Evolutionary conservation across 2,329 filamentous ascomycete genomes (phyloP).

Genomic region (Ophiosphaerella herpotricha): DNA sequence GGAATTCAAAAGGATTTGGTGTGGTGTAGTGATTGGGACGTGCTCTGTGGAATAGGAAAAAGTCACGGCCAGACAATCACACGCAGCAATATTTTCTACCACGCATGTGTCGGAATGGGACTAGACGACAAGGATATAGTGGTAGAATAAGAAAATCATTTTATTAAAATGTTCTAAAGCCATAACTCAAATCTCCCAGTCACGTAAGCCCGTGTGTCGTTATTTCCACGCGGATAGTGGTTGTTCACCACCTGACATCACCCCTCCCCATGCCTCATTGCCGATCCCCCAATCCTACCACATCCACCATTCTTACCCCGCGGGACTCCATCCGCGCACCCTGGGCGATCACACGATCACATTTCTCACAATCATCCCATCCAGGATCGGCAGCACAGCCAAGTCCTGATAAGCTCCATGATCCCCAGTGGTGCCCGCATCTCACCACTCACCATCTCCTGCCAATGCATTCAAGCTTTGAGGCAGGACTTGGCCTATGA

Average conservation of each 20-base stretch:
- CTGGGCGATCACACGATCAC: conserved; percentile 2
- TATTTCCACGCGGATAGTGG: no score
- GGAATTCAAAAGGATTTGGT: conserved; percentile 89
- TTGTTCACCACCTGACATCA: no score
- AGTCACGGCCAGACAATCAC: neutral
- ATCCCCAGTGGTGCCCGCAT: conserved; percentile 6
- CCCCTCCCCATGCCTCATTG: no score
- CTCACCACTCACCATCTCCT: neutral
- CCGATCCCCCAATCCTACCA: no score
- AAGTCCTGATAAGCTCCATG: conserved; percentile 13
- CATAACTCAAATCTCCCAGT: no score
- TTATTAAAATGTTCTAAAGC: no score
- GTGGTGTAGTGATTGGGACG: conserved; percentile 24
- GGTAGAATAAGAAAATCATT: no score
- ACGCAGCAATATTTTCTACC: neutral
- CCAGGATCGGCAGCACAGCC: neutral
- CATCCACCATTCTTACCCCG: neutral
- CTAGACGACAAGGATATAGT: no score
- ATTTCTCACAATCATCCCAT: neutral
- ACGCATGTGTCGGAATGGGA: no score
- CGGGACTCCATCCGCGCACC: neutral
- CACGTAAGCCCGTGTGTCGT: no score
- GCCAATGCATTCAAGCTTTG: conserved; percentile 1
- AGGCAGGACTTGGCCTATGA: conserved; percentile 1
- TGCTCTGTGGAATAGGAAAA: neutral